Evolutionary conservation across 129 eudicot genomes (phyloP).

Genomic region (Chrysanthemum makinoi): DNA sequence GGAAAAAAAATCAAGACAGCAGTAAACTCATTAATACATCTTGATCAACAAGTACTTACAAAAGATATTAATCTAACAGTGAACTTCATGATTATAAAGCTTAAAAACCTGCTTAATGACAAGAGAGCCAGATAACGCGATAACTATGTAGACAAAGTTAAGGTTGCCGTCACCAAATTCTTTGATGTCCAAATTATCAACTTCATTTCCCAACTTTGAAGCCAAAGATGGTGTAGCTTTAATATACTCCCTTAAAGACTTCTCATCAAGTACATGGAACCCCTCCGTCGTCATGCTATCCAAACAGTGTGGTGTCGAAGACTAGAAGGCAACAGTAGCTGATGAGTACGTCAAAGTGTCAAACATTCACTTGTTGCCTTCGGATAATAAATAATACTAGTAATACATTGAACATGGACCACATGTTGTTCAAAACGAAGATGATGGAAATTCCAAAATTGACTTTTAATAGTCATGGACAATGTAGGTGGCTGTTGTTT

Average conservation of each 20-base stretch:
- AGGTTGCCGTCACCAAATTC: conserved; percentile 98
- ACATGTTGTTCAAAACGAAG: too few relatives aligned
- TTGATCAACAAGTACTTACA: too few relatives aligned
- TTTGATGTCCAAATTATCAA: conserved; percentile 53
- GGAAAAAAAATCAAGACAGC: too few relatives aligned
- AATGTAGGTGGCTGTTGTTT: too few relatives aligned
- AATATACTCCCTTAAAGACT: conserved; percentile 64
- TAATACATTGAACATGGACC: conserved; percentile 24
- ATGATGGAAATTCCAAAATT: too few relatives aligned
- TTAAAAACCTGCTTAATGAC: conserved; percentile 80
- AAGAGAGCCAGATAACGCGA: conserved; percentile 54
- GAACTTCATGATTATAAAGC: too few relatives aligned
- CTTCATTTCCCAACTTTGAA: conserved; percentile 54
- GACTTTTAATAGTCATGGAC: too few relatives aligned
- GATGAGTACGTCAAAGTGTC: neutral
- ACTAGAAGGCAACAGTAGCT: neutral
- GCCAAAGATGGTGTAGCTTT: conserved; percentile 74
- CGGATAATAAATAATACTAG: neutral
- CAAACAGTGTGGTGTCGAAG: neutral
- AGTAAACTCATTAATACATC: too few relatives aligned
- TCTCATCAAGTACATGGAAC: conserved; percentile 68
- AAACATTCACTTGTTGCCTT: neutral
- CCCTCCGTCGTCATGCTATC: conserved; percentile 43
- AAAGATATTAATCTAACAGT: too few relatives aligned
- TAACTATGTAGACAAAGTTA: conserved; percentile 82